Percentiles rank a stretch among this genome's conserved stretches.
These are phyloP conservation scores for Neopestalotiopsis sp. DNA, from an alignment of 2,329 filamentous ascomycete species.

Conservation along the genomic window DNA sequence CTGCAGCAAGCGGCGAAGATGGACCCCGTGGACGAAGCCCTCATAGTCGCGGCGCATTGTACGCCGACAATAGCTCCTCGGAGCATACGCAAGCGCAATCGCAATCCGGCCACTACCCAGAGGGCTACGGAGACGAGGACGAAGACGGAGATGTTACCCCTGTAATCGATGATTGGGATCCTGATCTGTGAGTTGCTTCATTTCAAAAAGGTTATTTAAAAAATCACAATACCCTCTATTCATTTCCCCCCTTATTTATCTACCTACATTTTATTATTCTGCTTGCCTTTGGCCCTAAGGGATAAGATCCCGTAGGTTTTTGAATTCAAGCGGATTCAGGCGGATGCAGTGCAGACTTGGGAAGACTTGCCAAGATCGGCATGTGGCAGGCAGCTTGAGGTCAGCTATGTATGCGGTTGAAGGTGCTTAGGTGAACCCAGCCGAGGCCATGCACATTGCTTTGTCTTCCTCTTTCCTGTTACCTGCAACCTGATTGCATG, in stretches of 20 bases:
- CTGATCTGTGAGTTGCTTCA: slow-evolving; percentile 3
- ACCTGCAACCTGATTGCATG: too few relatives aligned
- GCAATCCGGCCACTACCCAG: not conserved
- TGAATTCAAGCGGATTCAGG: slow-evolving; percentile 2
- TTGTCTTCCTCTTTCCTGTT: too few relatives aligned
- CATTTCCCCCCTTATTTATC: not conserved
- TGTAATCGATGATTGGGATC: slow-evolving; percentile 4
- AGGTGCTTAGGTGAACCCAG: not conserved
- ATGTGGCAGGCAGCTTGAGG: not conserved
- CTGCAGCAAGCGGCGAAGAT: slow-evolving; percentile 36
- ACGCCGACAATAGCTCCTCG: not conserved
- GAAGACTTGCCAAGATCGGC: not conserved
- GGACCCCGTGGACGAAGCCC: slow-evolving; percentile 34
- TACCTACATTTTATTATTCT: not conserved
- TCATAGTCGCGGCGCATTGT: slow-evolving; percentile 26
- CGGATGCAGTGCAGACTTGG: not conserved
- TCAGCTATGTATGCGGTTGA: not conserved
- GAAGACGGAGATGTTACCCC: slow-evolving; percentile 13
- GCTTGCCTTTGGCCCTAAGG: not conserved
- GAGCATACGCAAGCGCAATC: not conserved
- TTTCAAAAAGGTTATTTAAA: not conserved
- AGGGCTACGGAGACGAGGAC: not conserved
- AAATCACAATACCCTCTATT: not conserved
- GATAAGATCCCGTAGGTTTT: not conserved
- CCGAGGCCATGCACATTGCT: too few relatives aligned